Percentiles rank a stretch among this genome's conserved stretches.
These are phyloP conservation scores for Laburnicola sp. DNA, from an alignment of 2,329 filamentous ascomycete genomes.

Conservation along the genomic window DNA sequence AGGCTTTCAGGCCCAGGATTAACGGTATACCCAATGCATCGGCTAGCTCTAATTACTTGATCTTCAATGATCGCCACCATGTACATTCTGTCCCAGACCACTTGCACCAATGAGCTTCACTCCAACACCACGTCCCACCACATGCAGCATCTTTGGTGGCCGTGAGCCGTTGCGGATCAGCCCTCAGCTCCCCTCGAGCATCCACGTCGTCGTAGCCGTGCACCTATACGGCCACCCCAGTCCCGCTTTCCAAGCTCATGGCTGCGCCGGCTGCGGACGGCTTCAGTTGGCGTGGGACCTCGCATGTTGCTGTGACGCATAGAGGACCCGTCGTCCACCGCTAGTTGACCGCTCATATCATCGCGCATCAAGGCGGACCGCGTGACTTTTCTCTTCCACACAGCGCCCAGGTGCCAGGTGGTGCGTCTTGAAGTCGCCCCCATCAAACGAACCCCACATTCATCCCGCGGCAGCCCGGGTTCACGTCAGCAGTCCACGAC, in stretches of 20 bases:
- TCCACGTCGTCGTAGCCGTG: not conserved
- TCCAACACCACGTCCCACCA: not conserved
- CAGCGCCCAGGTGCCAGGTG: not conserved
- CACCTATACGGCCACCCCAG: not conserved
- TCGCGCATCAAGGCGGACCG: not conserved
- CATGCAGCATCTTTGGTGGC: slow-evolving; percentile 6
- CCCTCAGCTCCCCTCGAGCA: slow-evolving; percentile 4
- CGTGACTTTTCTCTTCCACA: slow-evolving; percentile 6
- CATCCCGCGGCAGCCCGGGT: not conserved
- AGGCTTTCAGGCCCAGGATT: slow-evolving; percentile 17
- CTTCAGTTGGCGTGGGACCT: slow-evolving; percentile 4
- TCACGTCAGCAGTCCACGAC: slow-evolving; percentile 9
- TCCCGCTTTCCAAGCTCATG: not conserved
- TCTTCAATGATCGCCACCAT: slow-evolving; percentile 14
- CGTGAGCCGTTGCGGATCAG: slow-evolving; percentile 1
- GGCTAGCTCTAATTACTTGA: slow-evolving; percentile 18
- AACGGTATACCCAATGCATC: slow-evolving; percentile 22
- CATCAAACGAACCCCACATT: slow-evolving; percentile 10
- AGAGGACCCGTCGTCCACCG: not conserved
- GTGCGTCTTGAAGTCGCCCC: slow-evolving; percentile 7
- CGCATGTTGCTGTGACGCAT: slow-evolving; percentile 10
- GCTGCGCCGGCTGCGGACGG: not conserved
- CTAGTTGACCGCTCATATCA: slow-evolving; percentile 2
- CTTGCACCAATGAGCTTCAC: no score
- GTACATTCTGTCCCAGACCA: not conserved